These are phyloP conservation scores for Populus deltoides DNA, from an alignment of 345 rosid species.

Conservation along the genomic window DNA sequence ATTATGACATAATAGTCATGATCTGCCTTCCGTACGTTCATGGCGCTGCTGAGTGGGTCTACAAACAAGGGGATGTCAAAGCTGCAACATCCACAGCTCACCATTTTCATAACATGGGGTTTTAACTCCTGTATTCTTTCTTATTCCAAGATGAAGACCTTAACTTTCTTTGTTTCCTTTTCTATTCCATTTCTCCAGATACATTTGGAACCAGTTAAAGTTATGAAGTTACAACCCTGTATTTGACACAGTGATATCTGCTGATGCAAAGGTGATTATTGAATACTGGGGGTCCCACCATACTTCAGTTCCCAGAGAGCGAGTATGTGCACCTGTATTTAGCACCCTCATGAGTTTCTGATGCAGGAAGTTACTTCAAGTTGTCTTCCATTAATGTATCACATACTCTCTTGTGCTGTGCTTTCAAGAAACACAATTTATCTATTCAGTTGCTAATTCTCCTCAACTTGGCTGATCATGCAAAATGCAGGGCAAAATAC, in stretches of 20 bases:
- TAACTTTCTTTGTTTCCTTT: not conserved
- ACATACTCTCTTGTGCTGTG: slow-evolving; percentile 75
- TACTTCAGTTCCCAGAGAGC: slow-evolving; percentile 75
- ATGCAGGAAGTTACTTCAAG: not conserved
- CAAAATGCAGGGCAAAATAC: not conserved
- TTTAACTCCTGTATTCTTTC: not conserved
- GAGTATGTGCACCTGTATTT: slow-evolving; percentile 49
- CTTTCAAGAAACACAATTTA: slow-evolving; percentile 93
- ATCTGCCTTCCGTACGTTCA: slow-evolving; percentile 72
- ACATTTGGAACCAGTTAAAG: slow-evolving; percentile 56
- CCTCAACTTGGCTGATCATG: not conserved
- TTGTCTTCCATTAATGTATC: not conserved
- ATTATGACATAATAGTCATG: slow-evolving; percentile 99
- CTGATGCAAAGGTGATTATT: slow-evolving; percentile 74
- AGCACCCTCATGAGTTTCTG: too few relatives aligned
- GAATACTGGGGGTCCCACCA: slow-evolving; percentile 86
- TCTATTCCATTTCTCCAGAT: slow-evolving; percentile 35
- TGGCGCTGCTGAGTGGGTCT: slow-evolving; percentile 90
- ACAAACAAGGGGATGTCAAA: slow-evolving; percentile 89
- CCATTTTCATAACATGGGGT: not conserved
- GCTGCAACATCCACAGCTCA: slow-evolving; percentile 27
- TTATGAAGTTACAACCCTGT: slow-evolving; percentile 75
- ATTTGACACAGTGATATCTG: slow-evolving; percentile 74
- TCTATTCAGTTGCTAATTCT: slow-evolving; percentile 66
- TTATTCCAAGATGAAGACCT: not conserved